Base-by-base conservation (phyloP, 208 protist genomes). In the Acanthamoeba rhysodes region DNA sequence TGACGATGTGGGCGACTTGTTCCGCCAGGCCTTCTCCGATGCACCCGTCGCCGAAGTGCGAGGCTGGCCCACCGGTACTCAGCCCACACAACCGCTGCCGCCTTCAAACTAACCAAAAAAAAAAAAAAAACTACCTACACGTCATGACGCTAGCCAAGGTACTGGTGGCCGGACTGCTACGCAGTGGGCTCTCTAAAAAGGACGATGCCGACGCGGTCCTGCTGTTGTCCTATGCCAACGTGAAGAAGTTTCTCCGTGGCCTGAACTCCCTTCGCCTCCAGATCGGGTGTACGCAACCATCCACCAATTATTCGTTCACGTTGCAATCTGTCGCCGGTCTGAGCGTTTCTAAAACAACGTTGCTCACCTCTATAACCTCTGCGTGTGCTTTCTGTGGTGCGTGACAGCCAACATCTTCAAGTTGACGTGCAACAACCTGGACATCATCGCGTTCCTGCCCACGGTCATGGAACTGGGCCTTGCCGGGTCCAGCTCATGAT, bases 21-120 rank as follows among this genome's bases (percentile, higher is more conserved):
- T 80, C 72, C 72, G 34, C 12, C 72, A 80, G 29, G 72, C 72
- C 72, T 80, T 80, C 37, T 24, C 32, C 72, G 72, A 80, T 14
- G 72, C 72, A 14, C 72, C 72, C 4, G 72, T 48, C 1, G 72
- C n/a, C 24, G 37, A 80, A 16, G 2, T 80, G 37, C 72, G 32
- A 3, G 72, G 72, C 34, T 80, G 72, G 72, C 72, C 32, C 16
- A 34, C 72, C 12, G 72, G 72, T 80, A 80, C 37, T 9, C n/a
- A 29, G 10, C 53, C 22, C 57, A 64, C 57, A 64, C 45, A 48
- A 41, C 37, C 37, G 1, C 37, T 3, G 37, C 37, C 37, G 37
- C 37, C 37, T 41, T 41, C 37, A 41, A 41, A 41, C 59, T 66
- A 57, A 57, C 41, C 41, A 45, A 1, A 1, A 7, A 1, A 45